Percentiles rank a stretch among this genome's conserved stretches.
These are phyloP conservation scores for Urtica urens DNA, from an alignment of 306 rosid species.

Conservation along the genomic window DNA sequence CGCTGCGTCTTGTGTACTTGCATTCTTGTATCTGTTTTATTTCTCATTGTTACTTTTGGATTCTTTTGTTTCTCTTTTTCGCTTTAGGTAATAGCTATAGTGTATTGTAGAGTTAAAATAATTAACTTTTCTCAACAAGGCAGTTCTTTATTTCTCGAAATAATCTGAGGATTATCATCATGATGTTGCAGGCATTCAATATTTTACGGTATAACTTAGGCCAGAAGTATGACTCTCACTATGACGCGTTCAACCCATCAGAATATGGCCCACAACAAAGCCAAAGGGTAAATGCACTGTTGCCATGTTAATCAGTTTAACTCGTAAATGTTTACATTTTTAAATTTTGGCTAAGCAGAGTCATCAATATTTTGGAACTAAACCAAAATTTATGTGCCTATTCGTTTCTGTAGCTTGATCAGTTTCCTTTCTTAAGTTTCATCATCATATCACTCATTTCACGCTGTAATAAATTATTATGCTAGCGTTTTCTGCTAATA, in stretches of 20 bases:
- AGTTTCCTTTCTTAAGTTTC: too few relatives aligned
- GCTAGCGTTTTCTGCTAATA: too few relatives aligned
- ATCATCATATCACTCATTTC: too few relatives aligned
- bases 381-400: too few relatives aligned
- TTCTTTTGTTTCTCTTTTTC: background rate
- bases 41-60: background rate
- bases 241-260: slow-evolving; percentile 40
- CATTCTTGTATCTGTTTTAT: too few relatives aligned
- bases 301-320: background rate
- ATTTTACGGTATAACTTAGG: slow-evolving; percentile 44
- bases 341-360: background rate
- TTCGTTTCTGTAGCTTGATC: too few relatives aligned
- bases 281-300: slow-evolving; percentile 38
- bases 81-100: too few relatives aligned
- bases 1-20: too few relatives aligned
- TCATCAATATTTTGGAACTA: too few relatives aligned
- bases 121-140: slow-evolving; percentile 16
- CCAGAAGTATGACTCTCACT: slow-evolving; percentile 57
- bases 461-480: too few relatives aligned
- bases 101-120: slow-evolving; percentile 1
- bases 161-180: slow-evolving; percentile 10
- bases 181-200: slow-evolving; percentile 46
- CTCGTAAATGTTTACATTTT: background rate
- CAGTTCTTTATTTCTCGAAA: slow-evolving; percentile 13
- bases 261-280: slow-evolving; percentile 42